phyloP scores from a whole-genome alignment of 352 stramenopile species.

The Phytophthora cactorum region DNA sequence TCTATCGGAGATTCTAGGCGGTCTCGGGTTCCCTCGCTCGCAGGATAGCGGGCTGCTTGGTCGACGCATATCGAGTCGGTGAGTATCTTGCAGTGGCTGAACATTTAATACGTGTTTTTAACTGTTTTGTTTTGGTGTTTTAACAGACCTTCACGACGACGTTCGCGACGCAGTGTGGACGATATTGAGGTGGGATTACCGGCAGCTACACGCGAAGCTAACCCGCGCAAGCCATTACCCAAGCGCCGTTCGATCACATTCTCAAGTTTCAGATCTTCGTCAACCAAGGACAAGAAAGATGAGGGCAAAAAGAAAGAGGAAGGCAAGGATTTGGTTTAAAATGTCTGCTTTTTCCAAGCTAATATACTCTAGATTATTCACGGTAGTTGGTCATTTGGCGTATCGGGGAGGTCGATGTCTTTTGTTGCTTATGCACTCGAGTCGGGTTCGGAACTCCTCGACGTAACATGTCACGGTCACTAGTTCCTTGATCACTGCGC shows the following conservation, averaged over 20 bases:
- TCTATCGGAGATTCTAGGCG: slow-evolving; percentile 69
- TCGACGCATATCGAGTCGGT: slow-evolving; percentile 58
- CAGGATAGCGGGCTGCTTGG: slow-evolving; percentile 59
- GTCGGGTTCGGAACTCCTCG: slow-evolving; percentile 1
- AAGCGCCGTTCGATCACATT: slow-evolving; percentile 86
- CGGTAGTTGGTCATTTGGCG: slow-evolving; percentile 16
- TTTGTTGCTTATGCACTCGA: slow-evolving; percentile 12
- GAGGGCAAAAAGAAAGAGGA: slow-evolving; percentile 20
- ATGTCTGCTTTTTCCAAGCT: slow-evolving; percentile 1
- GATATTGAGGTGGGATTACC: slow-evolving; percentile 82
- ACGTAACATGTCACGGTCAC: slow-evolving; percentile 17
- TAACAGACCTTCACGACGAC: slow-evolving; percentile 19
- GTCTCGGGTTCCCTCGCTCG: slow-evolving; percentile 61
- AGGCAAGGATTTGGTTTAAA: slow-evolving; percentile 29
- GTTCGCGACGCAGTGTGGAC: slow-evolving; percentile 61
- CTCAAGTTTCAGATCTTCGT: slow-evolving; percentile 50
- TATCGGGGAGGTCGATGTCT: slow-evolving; percentile 10
- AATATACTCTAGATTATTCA: slow-evolving; percentile 25
- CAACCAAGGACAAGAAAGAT: slow-evolving; percentile 29
- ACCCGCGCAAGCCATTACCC: slow-evolving; percentile 47
- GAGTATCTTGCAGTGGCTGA: slow-evolving; percentile 29
- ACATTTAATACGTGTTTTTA: neutral
- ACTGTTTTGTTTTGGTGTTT: slow-evolving; percentile 11
- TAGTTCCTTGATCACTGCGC: slow-evolving; percentile 9
- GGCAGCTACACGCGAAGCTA: slow-evolving; percentile 51